Base-by-base conservation (phyloP, 306 rosid genomes). In the Chamaecrista fasciculata region DNA sequence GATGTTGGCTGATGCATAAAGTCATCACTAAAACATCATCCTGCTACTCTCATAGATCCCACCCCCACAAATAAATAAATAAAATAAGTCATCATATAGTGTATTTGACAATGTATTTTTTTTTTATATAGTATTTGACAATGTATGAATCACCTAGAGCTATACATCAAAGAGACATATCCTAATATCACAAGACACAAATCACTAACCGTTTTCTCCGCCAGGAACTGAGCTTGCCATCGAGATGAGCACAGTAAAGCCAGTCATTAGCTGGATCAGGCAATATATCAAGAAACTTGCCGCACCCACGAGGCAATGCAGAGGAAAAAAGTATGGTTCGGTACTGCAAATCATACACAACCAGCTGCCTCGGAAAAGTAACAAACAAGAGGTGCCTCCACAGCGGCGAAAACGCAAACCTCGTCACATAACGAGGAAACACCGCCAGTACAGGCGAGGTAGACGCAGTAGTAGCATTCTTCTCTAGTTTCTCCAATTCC, bases 191-290 rank as follows among this genome's bases (percentile, higher is more conserved):
- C 0, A 36, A 52, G 19, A 31, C 43, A 62, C 59, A 4, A 40
- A 82, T 43, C 9, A 63, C 97, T 82, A 72, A 95, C 99, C 69
- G 95, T 84, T 95, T 95, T 24, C 97, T 89, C 56, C 81, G 85
- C 99, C 99, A 95, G 52, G 89, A 85, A 69, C 96, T 95, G 77
- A 95, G 95, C 80, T 67, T 95, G 67, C 99, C 99, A 62, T 95
- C 97, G 8, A 85, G 69, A 66, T 95, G 99, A 76, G 87, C 92
- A 76, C 99, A 95, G 70, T 95, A 87, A 39, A 95, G 70, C 72
- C 84, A 78, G 44, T 89, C 97, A 19, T 81, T 81, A 78, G 76
- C 83, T 6, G 91, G 92, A 80, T 95, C 99, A 5, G 99, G 92
- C 43, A 95, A 66, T 78, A 95, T 95, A 23, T 87, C 99, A 3